Evolutionary conservation across 805 yeast genomes (phyloP).

Genomic region (Pichia scutulata): DNA sequence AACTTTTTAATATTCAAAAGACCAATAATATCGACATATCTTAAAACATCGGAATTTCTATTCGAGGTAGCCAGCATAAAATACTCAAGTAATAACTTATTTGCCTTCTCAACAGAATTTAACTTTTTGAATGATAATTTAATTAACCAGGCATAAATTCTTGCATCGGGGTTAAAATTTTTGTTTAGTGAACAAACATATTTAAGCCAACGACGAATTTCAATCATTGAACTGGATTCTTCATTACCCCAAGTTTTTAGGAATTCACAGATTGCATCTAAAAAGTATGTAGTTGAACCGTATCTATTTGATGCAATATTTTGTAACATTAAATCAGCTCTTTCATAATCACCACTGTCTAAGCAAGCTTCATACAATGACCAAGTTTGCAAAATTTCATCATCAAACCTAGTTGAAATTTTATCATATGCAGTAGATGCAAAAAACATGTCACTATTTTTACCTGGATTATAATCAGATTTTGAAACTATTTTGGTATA

Average conservation of each 20-base stretch:
- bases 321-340: slow-evolving; percentile 63
- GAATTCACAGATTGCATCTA: slow-evolving; percentile 64
- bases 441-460: slow-evolving; percentile 8
- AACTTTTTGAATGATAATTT: slow-evolving; percentile 21
- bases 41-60: slow-evolving; percentile 29
- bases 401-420: slow-evolving; percentile 22
- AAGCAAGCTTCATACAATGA: slow-evolving; percentile 73
- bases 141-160: slow-evolving; percentile 26
- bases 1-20: slow-evolving; percentile 34
- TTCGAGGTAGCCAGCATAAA: slow-evolving; percentile 16
- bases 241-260: slow-evolving; percentile 32
- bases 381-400: slow-evolving; percentile 35
- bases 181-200: slow-evolving; percentile 13
- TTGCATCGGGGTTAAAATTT: slow-evolving; percentile 20
- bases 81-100: slow-evolving; percentile 13
- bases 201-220: slow-evolving; percentile 22
- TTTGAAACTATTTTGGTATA: slow-evolving; percentile 8
- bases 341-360: slow-evolving; percentile 51
- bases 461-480: not conserved
- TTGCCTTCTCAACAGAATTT: slow-evolving; percentile 9
- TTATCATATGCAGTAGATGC: slow-evolving; percentile 22
- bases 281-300: slow-evolving; percentile 34
- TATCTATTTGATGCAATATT: slow-evolving; percentile 38
- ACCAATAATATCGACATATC: slow-evolving; percentile 41
- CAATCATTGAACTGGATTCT: slow-evolving; percentile 17